Evolutionary conservation across 2,329 filamentous ascomycete species (phyloP), one percentile per base, ranked within the genome.

Genomic region (Dactylella cylindrospora): DNA sequence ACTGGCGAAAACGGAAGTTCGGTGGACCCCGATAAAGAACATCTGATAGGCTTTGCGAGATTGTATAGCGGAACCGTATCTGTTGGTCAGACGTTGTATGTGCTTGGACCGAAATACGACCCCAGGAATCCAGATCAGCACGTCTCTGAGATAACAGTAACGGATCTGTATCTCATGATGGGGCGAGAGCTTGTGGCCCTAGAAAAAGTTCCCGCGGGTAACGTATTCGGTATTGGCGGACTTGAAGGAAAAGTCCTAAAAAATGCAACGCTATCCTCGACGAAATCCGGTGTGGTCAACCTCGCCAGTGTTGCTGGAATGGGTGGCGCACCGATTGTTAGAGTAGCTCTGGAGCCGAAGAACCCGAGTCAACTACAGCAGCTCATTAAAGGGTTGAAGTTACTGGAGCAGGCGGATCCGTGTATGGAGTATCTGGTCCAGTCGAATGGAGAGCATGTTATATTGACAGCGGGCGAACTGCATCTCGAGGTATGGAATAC

Each of bases 401-500:
- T 98, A 13, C 81, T 98, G 0, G 90, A 95, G 25, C 90, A 96
- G 70, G 94, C 90, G 68, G 93, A 98, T 69, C 91, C 93, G 0
- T 97, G 93, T 69, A 93, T 91, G 10, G 85, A 95, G 71, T 98
- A 98, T 68, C 90, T 97, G 71, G 88, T 95, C 44, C 85, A 97
- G 46, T 81, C 85, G 53, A 96, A 85, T 67, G 93, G 93, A 53
- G 93, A 98, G 74, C 93, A 98, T 72, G 93, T 98, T 33, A 82
- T 98, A 17, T 74, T 95, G 29, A 97, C 93, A 0, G 93, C 93
- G 4, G 93, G 93, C 49, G 93, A 98, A 73, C 72, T 98, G 67
- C 93, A 98, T 74, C 78, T 98, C 2, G 93, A 67, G 52, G 66
- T 62, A 54, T 15, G 12, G 1, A 8, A 35, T 12, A 19, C 8